phyloP scores from a whole-genome alignment of 1,284 basidiomycete species.

The Moesziomyces globuligerus region DNA sequence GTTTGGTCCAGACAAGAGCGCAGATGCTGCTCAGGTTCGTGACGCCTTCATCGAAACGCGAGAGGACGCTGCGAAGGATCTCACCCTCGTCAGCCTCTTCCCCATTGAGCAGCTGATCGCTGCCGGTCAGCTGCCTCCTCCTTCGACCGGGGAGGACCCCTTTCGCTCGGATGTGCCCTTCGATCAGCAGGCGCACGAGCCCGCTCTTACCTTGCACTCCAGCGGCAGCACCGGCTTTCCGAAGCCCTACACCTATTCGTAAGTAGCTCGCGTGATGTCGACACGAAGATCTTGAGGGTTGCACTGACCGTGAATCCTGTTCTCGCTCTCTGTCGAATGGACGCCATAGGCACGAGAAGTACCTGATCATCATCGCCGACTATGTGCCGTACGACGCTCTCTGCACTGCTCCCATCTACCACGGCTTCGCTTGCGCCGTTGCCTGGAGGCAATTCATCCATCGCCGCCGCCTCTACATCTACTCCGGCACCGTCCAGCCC shows the following conservation, averaged over 20 bases:
- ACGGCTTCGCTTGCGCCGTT: constrained; percentile 34
- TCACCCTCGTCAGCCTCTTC: constrained; percentile 3
- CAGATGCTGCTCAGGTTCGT: constrained; percentile 4
- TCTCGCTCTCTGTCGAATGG: neutral
- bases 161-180: constrained; percentile 12
- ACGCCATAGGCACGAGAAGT: constrained; percentile 17
- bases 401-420: constrained; percentile 43
- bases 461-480: constrained; percentile 26
- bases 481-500: constrained; percentile 24
- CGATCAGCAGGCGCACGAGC: constrained; percentile 14
- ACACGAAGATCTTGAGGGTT: too few species aligned
- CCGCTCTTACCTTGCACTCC: constrained; percentile 37
- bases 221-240: constrained; percentile 51
- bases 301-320: too few species aligned
- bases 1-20: constrained; percentile 3
- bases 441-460: constrained; percentile 31
- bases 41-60: constrained; percentile 6
- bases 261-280: too few species aligned
- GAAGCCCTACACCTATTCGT: constrained; percentile 34
- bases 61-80: neutral
- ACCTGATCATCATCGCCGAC: constrained; percentile 22
- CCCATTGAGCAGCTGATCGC: constrained; percentile 5
- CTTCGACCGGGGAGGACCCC: constrained; percentile 9
- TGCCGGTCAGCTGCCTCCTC: constrained; percentile 9
- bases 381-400: constrained; percentile 24